A percentile compares a stretch with the other conserved stretches of the same genome.
phyloP scores from a whole-genome alignment of 1,284 basidiomycete species.

The Tausonia pullulans region DNA sequence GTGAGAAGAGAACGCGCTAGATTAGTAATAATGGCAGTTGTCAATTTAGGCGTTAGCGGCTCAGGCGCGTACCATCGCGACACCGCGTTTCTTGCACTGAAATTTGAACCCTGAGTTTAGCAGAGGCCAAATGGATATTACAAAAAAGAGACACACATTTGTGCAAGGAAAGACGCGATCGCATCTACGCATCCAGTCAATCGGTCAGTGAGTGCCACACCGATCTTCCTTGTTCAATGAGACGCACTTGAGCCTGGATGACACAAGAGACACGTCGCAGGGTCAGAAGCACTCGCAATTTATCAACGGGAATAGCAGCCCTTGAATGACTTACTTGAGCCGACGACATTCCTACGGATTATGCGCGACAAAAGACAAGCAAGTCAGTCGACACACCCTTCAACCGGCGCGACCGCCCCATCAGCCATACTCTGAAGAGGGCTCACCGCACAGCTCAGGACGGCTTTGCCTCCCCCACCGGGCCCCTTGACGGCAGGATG shows the following conservation, averaged over 20 bases:
- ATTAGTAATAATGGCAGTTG: not conserved
- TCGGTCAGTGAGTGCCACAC: not conserved
- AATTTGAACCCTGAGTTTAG: not conserved
- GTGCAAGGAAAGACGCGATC: constrained; percentile 10
- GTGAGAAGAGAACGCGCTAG: not conserved
- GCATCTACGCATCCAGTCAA: constrained; percentile 1
- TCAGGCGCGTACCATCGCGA: not conserved
- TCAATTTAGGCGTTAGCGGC: not conserved
- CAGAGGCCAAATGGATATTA: not conserved
- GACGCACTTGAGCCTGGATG: not conserved
- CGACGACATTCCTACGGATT: not conserved
- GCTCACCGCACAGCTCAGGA: too few relatives aligned
- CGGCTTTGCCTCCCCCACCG: too few relatives aligned
- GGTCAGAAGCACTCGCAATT: too few relatives aligned
- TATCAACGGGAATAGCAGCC: too few relatives aligned
- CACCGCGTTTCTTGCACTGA: constrained; percentile 13
- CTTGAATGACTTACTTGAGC: too few relatives aligned
- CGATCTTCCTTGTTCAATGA: not conserved
- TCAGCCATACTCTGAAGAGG: too few relatives aligned
- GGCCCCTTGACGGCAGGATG: not conserved
- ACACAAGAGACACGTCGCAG: too few relatives aligned
- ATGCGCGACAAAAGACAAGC: not conserved
- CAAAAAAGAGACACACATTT: not conserved
- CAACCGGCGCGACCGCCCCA: too few relatives aligned
- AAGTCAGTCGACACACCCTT: too few relatives aligned